A percentile compares a stretch with the other conserved stretches of the same genome.
Evolutionary conservation across 441 rosid species (phyloP).

Genomic region (Populus hybrid): DNA sequence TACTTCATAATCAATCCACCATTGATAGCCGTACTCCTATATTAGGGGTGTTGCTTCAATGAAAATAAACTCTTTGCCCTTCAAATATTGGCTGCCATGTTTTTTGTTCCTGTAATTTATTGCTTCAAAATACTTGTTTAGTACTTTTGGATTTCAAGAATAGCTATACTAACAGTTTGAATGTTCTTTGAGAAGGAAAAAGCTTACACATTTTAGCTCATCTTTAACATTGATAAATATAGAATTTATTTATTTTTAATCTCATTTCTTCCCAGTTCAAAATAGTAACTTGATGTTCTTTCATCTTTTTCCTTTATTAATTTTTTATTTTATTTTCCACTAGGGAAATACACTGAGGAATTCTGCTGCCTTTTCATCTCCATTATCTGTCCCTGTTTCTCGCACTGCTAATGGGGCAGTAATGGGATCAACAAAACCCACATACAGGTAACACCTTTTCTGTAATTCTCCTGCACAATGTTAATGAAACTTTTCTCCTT

Average conservation of each 20-base stretch:
- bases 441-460: constrained; percentile 48
- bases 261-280: too few relatives aligned
- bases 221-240: neutral
- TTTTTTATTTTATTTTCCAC: neutral
- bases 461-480: neutral
- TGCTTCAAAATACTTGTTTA: neutral
- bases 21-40: neutral
- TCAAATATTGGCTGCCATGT: neutral
- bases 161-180: neutral
- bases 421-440: constrained; percentile 38
- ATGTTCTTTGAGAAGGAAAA: neutral
- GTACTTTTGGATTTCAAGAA: neutral
- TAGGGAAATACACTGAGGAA: constrained; percentile 34
- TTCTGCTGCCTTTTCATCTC: constrained; percentile 27
- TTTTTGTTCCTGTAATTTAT: neutral
- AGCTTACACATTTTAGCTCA: neutral
- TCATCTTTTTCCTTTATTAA: neutral
- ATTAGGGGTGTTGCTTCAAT: neutral
- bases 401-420: constrained; percentile 30
- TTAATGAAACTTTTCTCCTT: neutral
- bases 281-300: too few relatives aligned
- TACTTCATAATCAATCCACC: neutral
- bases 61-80: neutral
- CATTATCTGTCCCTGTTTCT: constrained; percentile 31
- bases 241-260: neutral